Percentiles rank a stretch among this genome's conserved stretches.
Evolutionary conservation across 2,329 filamentous ascomycete genomes (phyloP).

Genomic region (Gnomoniopsis sp.): DNA sequence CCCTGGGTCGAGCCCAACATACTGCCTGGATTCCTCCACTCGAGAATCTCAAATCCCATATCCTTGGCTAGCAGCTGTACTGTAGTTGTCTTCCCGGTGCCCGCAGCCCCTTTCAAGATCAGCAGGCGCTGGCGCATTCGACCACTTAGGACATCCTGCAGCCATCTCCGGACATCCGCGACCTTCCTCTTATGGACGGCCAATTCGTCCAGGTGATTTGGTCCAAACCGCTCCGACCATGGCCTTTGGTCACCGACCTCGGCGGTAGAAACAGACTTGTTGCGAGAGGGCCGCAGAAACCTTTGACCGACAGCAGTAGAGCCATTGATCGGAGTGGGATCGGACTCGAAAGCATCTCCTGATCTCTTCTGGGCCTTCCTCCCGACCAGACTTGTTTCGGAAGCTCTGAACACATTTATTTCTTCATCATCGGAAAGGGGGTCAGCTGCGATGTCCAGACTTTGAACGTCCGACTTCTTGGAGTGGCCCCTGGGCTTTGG

Average conservation of each 20-base stretch:
- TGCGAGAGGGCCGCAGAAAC: constrained; percentile 45
- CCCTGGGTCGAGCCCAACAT: constrained; percentile 55
- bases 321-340: constrained; percentile 21
- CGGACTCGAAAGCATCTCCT: constrained; percentile 30
- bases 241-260: constrained; percentile 58
- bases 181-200: constrained; percentile 96
- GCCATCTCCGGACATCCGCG: constrained; percentile 77
- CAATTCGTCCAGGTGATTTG: constrained; percentile 72
- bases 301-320: constrained; percentile 41
- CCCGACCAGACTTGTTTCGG: constrained; percentile 52
- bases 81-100: constrained; percentile 90
- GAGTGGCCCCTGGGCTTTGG: constrained; percentile 27
- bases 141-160: constrained; percentile 70
- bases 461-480: constrained; percentile 21
- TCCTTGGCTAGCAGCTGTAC: constrained; percentile 72
- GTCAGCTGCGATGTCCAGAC: constrained; percentile 48
- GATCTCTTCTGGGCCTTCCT: constrained; percentile 53
- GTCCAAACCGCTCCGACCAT: constrained; percentile 85
- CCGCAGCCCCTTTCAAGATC: constrained; percentile 84
- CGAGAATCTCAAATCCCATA: constrained; percentile 73
- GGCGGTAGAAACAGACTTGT: constrained; percentile 24
- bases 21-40: constrained; percentile 84
- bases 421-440: constrained; percentile 61
- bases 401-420: constrained; percentile 47
- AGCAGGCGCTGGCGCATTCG: constrained; percentile 68